Conservation (phyloP, 2,329 filamentous ascomycete genomes). For the Fusarium proliferatum region DNA sequence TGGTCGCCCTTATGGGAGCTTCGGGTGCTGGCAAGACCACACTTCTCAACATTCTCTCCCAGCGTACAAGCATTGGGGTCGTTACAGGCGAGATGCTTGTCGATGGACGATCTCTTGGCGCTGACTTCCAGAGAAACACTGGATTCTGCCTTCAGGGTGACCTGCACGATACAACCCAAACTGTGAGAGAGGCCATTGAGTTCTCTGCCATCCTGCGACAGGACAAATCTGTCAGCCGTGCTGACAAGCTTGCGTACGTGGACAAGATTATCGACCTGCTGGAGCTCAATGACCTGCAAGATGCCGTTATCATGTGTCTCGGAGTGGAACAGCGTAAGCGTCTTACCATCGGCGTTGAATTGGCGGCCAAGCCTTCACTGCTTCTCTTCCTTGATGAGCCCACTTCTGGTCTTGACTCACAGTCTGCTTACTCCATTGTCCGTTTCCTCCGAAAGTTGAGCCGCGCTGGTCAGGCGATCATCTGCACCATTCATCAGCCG, state of each 20-base stretch:
- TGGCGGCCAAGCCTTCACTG: constrained; percentile 65
- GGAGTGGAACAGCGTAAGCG: constrained; percentile 67
- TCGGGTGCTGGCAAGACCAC: constrained; percentile 88
- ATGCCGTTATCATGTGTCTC: constrained; percentile 68
- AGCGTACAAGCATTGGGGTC: constrained; percentile 78
- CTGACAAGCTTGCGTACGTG: constrained; percentile 74
- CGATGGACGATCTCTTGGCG: constrained; percentile 74
- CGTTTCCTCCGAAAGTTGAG: constrained; percentile 69
- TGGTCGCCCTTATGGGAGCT: constrained; percentile 85
- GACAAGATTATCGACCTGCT: constrained; percentile 73
- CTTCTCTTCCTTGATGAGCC: constrained; percentile 72
- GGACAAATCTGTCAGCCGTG: constrained; percentile 61
- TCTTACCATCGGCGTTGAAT: constrained; percentile 64
- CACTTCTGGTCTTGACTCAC: constrained; percentile 65
- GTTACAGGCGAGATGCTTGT: constrained; percentile 82
- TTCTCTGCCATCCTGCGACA: constrained; percentile 74
- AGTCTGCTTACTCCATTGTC: constrained; percentile 68
- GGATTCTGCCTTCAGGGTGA: constrained; percentile 74
- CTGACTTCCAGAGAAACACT: constrained; percentile 81
- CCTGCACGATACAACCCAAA: constrained; percentile 71
- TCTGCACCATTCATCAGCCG: constrained; percentile 70
- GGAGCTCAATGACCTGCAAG: constrained; percentile 72
- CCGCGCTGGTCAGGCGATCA: constrained; percentile 66
- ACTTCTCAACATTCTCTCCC: constrained; percentile 78
- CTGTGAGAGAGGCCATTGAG: constrained; percentile 71